Base-by-base conservation (phyloP, 2,329 filamentous ascomycete species). In the Colletotrichum tamarilloi region DNA sequence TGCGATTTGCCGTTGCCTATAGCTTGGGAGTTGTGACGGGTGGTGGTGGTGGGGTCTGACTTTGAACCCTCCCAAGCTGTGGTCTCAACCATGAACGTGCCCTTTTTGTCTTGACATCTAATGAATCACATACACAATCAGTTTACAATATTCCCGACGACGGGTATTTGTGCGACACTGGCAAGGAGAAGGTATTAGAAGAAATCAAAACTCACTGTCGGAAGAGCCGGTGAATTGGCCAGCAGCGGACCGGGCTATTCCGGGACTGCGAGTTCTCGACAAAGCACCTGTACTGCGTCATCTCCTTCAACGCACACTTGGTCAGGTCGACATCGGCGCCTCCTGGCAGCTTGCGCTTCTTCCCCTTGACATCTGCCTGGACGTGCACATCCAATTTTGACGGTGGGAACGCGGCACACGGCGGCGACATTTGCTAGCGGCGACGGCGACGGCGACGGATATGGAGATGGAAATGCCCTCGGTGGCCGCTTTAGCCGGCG, bases 261-360 rank as follows among this genome's bases (percentile, higher is more conserved):
- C 77, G 79, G 46, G 80, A 78, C 59, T 84, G 81, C 16, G 89
- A 87, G 49, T 85, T 78, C 75, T 87, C 83, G 56, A 92, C 86
- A 74, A 85, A 81, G 79, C 91, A 92, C 55, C 88, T 85, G 80
- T 91, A 92, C 82, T 92, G 90, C 79, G 90, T 77, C 84, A 92
- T 86, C 77, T 86, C 84, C 69, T 90, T 79, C 70, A 92, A 83
- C 78, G 89, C 85, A 80, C 91, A 92, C 56, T 83, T 83, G 22
- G 83, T 82, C 59, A 92, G 82, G 67, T 92, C 85, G 74, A 91
- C 82, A 60, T 84, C 75, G 76, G 77, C 75, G 24, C 81, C 80
- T 74, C 72, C 78, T 38, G 80, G 82, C 42, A 84, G 82, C 80
- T 91, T 91, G 74, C 89, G 88, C 68, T 87, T 87, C 64, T 86